These are phyloP conservation scores for Talaromyces sp. DNA, from an alignment of 2,329 filamentous ascomycete genomes.

Conservation along the genomic window DNA sequence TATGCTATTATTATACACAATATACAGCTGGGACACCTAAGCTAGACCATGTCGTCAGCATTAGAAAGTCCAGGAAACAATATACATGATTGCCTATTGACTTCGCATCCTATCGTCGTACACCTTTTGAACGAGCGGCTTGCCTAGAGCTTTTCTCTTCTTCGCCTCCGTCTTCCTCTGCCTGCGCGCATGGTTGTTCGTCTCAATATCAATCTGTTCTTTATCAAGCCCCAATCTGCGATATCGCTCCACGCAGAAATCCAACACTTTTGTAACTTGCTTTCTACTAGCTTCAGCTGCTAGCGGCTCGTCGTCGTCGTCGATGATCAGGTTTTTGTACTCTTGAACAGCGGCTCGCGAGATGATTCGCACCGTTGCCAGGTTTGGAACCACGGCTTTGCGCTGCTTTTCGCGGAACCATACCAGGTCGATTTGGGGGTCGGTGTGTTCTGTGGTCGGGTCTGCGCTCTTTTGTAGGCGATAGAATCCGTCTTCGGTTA, in stretches of 20 bases:
- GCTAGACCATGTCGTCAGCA: too few species aligned
- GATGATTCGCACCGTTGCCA: conserved; percentile 34
- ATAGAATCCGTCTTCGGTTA: conserved; percentile 4
- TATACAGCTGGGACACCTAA: background rate
- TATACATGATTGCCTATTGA: background rate
- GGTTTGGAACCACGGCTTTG: conserved; percentile 28
- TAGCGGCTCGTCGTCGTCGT: background rate
- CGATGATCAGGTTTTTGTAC: conserved; percentile 11
- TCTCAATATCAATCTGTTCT: conserved; percentile 30
- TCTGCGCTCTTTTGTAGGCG: conserved; percentile 9
- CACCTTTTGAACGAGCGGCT: conserved; percentile 6
- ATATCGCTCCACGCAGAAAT: conserved; percentile 32
- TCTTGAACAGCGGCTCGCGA: conserved; percentile 29
- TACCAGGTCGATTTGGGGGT: conserved; percentile 22
- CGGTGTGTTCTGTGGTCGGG: conserved; percentile 13
- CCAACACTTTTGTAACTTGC: conserved; percentile 18
- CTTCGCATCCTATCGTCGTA: background rate
- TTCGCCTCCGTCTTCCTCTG: conserved; percentile 4
- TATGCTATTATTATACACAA: background rate
- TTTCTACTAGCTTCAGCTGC: background rate
- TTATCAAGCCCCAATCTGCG: conserved; percentile 22
- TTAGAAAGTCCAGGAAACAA: background rate
- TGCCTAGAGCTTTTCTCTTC: conserved; percentile 2
- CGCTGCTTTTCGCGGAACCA: conserved; percentile 21
- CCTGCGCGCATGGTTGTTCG: conserved; percentile 24